Evolutionary conservation across 2,329 filamentous ascomycete species (phyloP).

Genomic region (Anisogramma anomala): DNA sequence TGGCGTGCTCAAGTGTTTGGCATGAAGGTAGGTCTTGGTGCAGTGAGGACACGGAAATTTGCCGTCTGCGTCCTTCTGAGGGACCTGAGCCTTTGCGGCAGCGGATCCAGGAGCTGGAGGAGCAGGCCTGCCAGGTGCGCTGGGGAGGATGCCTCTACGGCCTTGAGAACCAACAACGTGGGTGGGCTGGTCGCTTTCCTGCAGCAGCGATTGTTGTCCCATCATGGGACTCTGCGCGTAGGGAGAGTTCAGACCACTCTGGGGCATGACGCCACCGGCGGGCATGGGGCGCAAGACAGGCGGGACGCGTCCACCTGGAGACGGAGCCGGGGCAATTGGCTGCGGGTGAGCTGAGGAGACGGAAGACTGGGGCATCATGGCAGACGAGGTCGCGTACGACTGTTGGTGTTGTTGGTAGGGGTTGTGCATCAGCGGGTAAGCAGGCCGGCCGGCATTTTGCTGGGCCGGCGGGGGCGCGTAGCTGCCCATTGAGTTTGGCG

Average conservation of each 20-base stretch:
- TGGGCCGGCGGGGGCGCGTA: slow-evolving; percentile 36
- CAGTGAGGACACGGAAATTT: slow-evolving; percentile 98
- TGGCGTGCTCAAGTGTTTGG: slow-evolving; percentile 59
- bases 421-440: slow-evolving; percentile 39
- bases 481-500: slow-evolving; percentile 45
- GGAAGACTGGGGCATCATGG: slow-evolving; percentile 56
- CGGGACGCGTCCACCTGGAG: slow-evolving; percentile 40
- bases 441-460: slow-evolving; percentile 36
- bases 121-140: slow-evolving; percentile 73
- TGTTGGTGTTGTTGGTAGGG: slow-evolving; percentile 42
- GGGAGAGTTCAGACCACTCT: slow-evolving; percentile 45
- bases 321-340: slow-evolving; percentile 62
- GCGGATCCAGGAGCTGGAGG: slow-evolving; percentile 60
- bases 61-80: slow-evolving; percentile 90
- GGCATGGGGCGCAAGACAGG: slow-evolving; percentile 60
- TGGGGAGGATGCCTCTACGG: slow-evolving; percentile 80
- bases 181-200: slow-evolving; percentile 56
- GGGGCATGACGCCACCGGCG: slow-evolving; percentile 50
- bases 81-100: slow-evolving; percentile 68
- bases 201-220: slow-evolving; percentile 39
- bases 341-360: slow-evolving; percentile 60
- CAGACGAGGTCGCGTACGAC: slow-evolving; percentile 43
- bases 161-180: slow-evolving; percentile 95
- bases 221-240: slow-evolving; percentile 48
- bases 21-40: slow-evolving; percentile 94